Percentiles rank a stretch among this genome's conserved stretches.
phyloP scores from a whole-genome alignment of 805 yeast genomes.

The Candida lessepsii region DNA sequence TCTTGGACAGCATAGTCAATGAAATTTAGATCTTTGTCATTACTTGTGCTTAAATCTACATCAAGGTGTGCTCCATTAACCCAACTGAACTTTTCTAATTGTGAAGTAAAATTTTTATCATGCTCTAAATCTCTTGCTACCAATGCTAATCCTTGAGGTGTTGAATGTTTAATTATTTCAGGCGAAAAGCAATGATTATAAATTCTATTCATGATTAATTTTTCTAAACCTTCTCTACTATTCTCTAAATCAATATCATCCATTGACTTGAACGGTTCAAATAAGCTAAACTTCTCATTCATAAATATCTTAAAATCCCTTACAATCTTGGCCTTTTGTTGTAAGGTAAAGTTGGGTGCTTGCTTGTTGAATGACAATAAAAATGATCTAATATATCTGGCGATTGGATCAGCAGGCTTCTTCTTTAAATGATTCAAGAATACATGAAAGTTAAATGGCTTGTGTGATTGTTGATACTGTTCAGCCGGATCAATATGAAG shows the following conservation, averaged over 20 bases:
- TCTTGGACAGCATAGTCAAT: slow-evolving; percentile 67
- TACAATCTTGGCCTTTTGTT: slow-evolving; percentile 76
- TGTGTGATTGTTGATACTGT: slow-evolving; percentile 42
- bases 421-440: slow-evolving; percentile 71
- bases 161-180: slow-evolving; percentile 37
- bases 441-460: slow-evolving; percentile 76
- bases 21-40: slow-evolving; percentile 42
- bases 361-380: slow-evolving; percentile 69
- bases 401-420: slow-evolving; percentile 83
- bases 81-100: slow-evolving; percentile 67
- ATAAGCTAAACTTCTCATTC: slow-evolving; percentile 54
- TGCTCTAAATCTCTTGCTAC: slow-evolving; percentile 56
- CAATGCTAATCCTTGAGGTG: slow-evolving; percentile 34
- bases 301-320: slow-evolving; percentile 76
- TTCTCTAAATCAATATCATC: slow-evolving; percentile 58
- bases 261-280: slow-evolving; percentile 73
- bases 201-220: slow-evolving; percentile 83
- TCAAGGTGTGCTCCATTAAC: slow-evolving; percentile 76
- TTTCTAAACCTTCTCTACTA: slow-evolving; percentile 89
- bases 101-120: slow-evolving; percentile 53
- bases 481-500: slow-evolving; percentile 28
- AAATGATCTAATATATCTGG: slow-evolving; percentile 82
- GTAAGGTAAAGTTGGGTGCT: slow-evolving; percentile 57
- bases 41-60: slow-evolving; percentile 39
- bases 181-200: slow-evolving; percentile 83